Base-by-base conservation (phyloP, 179 eudicot species). In the Sideroxylon spinosum region DNA sequence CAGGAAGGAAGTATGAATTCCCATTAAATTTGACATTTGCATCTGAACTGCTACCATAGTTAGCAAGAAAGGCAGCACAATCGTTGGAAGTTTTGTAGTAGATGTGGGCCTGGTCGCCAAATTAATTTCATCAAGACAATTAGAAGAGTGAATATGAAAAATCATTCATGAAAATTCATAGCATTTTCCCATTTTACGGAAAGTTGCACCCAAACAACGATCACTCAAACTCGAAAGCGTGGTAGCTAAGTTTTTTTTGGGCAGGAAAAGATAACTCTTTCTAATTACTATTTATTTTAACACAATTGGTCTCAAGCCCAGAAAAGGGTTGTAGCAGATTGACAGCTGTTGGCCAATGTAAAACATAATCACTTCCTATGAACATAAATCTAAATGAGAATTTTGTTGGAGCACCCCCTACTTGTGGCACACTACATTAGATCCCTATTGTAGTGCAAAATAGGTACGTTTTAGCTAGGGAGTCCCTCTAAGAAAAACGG, bases 41-140 rank as follows among this genome's bases (percentile, higher is more conserved):
- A 81, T 82, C 85, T 9, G 80, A 75, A 60, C 69, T 69, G 79
- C 78, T 84, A 37, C 72, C 87, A 68, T 73, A 84, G 73, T 88
- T 88, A 22, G 89, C 86, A 66, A 88, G 86, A 84, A 88, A 88
- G 44, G 89, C 89, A 10, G 87, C 89, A 81, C 89, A 88, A 68
- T 86, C 83, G n/a, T 86, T 78, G 78, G 88, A 79, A 70, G 81
- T 57, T 86, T 84, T 87, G 75, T 80, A 86, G 79, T 85, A 87
- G 52, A 87, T 77, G 78, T 87, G 87, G 16, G 90, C 90, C 90
- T 87, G 84, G 29, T 28, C 19, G 63, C 57, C 55, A 75, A 79
- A 73, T 68, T 5, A 56, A 68, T 12, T 66, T 3, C 64, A 61
- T 70, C 59, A 49, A 8, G 20, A 20, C 9, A 20, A 20, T 49